These are phyloP conservation scores for Pichia sp. DNA, from an alignment of 1,139 yeast species.

Conservation along the genomic window DNA sequence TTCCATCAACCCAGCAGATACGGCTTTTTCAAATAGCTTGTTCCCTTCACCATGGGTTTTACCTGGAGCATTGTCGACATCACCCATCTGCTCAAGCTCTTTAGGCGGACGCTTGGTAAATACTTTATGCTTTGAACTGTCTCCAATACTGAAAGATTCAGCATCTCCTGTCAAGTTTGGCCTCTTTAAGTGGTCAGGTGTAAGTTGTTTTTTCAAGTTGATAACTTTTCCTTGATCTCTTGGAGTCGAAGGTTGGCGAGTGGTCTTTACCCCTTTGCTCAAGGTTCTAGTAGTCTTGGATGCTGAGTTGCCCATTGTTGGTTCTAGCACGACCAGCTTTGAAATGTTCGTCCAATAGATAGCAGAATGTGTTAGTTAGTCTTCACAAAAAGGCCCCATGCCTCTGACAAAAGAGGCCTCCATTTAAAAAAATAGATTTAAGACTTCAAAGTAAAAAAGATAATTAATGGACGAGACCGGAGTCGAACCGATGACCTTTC, in stretches of 20 bases:
- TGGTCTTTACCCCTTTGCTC: conserved; percentile 5
- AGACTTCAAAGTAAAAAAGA: conserved; percentile 23
- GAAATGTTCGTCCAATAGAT: too few species aligned
- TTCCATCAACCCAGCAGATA: conserved; percentile 18
- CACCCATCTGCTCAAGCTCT: conserved; percentile 18
- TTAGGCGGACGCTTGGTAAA: conserved; percentile 23
- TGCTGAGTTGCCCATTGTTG: conserved; percentile 21
- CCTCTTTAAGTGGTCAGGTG: background rate
- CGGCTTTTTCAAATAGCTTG: conserved; percentile 19
- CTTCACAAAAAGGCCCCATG: too few species aligned
- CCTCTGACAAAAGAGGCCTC: background rate
- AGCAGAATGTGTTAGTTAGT: too few species aligned
- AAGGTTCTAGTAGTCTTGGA: conserved; percentile 18
- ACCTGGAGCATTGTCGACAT: conserved; percentile 3
- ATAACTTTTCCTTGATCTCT: conserved; percentile 7
- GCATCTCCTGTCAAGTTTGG: background rate
- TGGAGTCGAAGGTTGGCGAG: background rate
- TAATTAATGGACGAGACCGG: conserved; percentile 57
- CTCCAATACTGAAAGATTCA: background rate
- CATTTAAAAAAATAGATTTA: background rate
- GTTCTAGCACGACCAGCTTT: too few species aligned
- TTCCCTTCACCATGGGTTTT: conserved; percentile 6
- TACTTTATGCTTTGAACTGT: conserved; percentile 10
- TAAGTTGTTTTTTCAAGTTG: conserved; percentile 10
- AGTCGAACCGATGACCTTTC: conserved; percentile 64